Conservation (phyloP, 257 asterid species). For the Linderniella brevidens region DNA sequence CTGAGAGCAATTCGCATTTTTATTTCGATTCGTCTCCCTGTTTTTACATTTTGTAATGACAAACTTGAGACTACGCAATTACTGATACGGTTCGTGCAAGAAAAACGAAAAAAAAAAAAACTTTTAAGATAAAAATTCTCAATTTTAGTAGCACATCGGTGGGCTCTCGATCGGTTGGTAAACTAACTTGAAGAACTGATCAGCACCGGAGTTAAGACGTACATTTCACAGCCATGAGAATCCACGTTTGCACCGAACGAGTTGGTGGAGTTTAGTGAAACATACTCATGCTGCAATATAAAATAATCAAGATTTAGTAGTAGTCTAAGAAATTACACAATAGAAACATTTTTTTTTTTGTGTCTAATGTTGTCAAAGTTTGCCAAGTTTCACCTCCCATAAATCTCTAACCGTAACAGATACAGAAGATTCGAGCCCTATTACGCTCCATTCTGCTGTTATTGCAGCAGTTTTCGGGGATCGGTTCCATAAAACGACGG, state of each 20-base stretch:
- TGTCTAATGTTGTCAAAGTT: background rate
- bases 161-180: too few relatives aligned
- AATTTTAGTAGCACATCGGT: too few relatives aligned
- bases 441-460: background rate
- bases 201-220: slow-evolving; percentile 26
- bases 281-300: slow-evolving; percentile 42
- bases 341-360: background rate
- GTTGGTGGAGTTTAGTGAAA: slow-evolving; percentile 18
- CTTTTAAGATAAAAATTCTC: too few relatives aligned
- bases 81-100: too few relatives aligned
- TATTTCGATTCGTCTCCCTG: too few relatives aligned
- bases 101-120: too few relatives aligned
- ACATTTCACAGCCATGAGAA: slow-evolving; percentile 43
- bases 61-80: too few relatives aligned
- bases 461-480: background rate
- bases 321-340: background rate
- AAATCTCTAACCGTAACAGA: background rate
- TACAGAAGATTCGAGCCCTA: background rate
- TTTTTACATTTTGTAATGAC: too few relatives aligned
- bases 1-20: too few relatives aligned
- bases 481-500: slow-evolving; percentile 2
- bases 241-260: slow-evolving; percentile 35
- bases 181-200: too few relatives aligned
- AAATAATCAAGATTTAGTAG: background rate
- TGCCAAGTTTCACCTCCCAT: background rate